phyloP scores from a whole-genome alignment of 805 yeast genomes.

The Candida silvicultrix region DNA sequence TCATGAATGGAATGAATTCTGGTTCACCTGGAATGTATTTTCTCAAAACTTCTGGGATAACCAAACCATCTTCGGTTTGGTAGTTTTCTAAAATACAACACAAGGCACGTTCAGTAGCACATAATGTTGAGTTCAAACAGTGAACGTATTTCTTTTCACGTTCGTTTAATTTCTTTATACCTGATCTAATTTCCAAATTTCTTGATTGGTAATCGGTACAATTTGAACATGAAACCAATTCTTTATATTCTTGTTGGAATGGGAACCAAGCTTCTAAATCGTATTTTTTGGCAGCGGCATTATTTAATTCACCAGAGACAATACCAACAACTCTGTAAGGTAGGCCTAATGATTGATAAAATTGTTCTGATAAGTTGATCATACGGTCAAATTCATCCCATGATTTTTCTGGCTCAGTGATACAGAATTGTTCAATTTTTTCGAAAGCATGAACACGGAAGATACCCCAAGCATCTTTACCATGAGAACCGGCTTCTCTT shows the following conservation, averaged over 20 bases:
- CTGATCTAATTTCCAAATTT: constrained; percentile 97
- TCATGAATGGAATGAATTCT: constrained; percentile 85
- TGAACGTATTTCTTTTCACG: constrained; percentile 97
- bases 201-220: constrained; percentile 99
- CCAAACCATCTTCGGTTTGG: constrained; percentile 94
- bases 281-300: constrained; percentile 98
- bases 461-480: constrained; percentile 99
- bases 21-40: constrained; percentile 98
- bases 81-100: constrained; percentile 97
- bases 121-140: constrained; percentile 93
- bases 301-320: constrained; percentile 97
- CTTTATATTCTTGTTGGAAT: constrained; percentile 96
- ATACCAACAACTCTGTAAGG: constrained; percentile 98
- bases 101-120: constrained; percentile 97
- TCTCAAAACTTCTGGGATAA: constrained; percentile 91
- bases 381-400: constrained; percentile 97
- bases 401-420: constrained; percentile 96
- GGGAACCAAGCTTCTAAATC: constrained; percentile 99
- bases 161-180: constrained; percentile 92
- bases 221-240: constrained; percentile 96
- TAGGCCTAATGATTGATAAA: constrained; percentile 83
- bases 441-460: constrained; percentile 98
- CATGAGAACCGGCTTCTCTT: constrained; percentile 99
- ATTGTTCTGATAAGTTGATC: constrained; percentile 88
- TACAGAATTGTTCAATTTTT: constrained; percentile 92